Evolutionary conservation across 768 basidiomycete genomes (phyloP), one percentile per base, ranked within the genome.

Genomic region (Gymnopilus junonius): DNA sequence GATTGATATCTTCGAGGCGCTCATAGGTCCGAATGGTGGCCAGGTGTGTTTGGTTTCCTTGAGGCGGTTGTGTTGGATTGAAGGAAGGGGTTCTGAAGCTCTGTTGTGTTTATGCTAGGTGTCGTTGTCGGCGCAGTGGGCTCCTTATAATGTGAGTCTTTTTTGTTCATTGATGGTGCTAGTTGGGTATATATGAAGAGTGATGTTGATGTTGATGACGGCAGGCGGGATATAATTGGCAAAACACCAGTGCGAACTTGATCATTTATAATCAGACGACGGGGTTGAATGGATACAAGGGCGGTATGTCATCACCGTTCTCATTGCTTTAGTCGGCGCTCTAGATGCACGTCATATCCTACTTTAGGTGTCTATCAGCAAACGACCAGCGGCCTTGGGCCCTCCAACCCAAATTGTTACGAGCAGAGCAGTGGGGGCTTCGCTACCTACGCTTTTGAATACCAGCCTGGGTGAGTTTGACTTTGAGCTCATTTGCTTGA

Each of bases 1-100:
- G 71, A 88, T 91, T 58, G 89, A 91, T 71, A 75, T 91, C 57
- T 82, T 89, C 58, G 88, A 91, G 72, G 87, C 88, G 11, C 72
- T 73, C 21, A 72, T 80, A 10, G 65, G 70, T 1, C 62, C 65
- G 17, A 71, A 70, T 11, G 61, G 69, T 8, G 78, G 77, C 31
- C 66, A 71, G 63, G 71, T 73, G 20, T 34, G 62, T 58, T n/a
- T n/a, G n/a, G n/a, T n/a, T n/a, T n/a, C n/a, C n/a, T n/a, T n/a
- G n/a, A n/a, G n/a, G n/a, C n/a, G n/a, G n/a, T n/a, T n/a, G n/a
- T n/a, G n/a, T n/a, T n/a, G n/a, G n/a, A n/a, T n/a, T n/a, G n/a
- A n/a, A n/a, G n/a, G n/a, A n/a, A n/a, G n/a, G n/a, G n/a, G n/a
- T n/a, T n/a, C n/a, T n/a, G n/a, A n/a, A n/a, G n/a, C n/a, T n/a